Conservation (phyloP, 345 rosid species). For the Brassica incana region DNA sequence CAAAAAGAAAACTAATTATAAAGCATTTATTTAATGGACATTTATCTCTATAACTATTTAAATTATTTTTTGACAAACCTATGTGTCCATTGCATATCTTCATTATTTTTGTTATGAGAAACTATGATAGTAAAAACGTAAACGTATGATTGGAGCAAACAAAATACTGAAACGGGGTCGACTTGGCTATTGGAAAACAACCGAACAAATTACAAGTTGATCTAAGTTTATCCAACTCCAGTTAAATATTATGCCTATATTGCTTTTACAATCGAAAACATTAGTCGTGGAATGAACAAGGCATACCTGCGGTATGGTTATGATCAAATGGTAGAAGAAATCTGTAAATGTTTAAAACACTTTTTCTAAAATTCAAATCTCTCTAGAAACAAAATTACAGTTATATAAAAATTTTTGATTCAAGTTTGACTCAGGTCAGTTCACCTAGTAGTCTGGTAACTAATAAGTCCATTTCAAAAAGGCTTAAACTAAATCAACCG, state of each 20-base stretch:
- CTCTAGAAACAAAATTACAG: too few relatives aligned
- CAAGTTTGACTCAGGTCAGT: too few relatives aligned
- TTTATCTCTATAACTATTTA: background rate
- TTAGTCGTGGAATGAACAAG: too few relatives aligned
- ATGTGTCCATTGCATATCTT: background rate
- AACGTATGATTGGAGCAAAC: background rate
- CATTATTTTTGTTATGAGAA: background rate
- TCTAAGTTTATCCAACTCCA: background rate
- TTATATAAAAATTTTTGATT: too few relatives aligned
- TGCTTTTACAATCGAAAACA: background rate
- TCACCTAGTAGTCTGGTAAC: too few relatives aligned
- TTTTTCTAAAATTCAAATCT: too few relatives aligned
- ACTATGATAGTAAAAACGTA: background rate
- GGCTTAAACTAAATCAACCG: too few relatives aligned
- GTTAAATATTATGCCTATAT: background rate
- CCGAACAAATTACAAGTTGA: background rate
- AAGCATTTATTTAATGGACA: background rate
- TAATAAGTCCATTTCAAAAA: too few relatives aligned
- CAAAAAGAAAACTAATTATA: conserved; percentile 33
- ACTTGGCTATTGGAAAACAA: background rate
- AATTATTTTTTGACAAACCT: background rate
- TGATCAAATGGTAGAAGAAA: too few relatives aligned
- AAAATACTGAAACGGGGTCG: background rate
- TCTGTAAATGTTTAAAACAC: too few relatives aligned
- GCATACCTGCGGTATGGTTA: too few relatives aligned